phyloP scores from a whole-genome alignment of 1,284 basidiomycete genomes.

The Leccinum variabile region DNA sequence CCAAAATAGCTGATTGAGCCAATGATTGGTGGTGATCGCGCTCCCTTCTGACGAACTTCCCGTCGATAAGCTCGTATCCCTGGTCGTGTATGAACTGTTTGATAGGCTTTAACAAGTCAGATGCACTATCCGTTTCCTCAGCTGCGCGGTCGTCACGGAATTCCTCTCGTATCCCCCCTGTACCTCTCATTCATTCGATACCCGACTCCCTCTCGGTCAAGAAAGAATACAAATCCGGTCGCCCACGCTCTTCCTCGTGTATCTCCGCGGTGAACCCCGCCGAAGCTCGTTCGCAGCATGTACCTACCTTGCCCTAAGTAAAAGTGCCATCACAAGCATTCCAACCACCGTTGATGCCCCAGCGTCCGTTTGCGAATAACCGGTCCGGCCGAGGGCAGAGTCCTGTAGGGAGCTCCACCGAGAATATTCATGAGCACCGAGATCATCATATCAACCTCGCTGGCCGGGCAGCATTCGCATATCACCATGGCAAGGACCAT shows the following conservation, averaged over 20 bases:
- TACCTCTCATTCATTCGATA: slow-evolving; percentile 35
- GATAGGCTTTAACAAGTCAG: slow-evolving; percentile 74
- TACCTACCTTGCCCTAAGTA: slow-evolving; percentile 11
- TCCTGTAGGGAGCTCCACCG: slow-evolving; percentile 71
- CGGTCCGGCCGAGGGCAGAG: slow-evolving; percentile 49
- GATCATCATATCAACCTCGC: slow-evolving; percentile 81
- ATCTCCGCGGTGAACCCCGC: slow-evolving; percentile 11
- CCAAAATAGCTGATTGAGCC: slow-evolving; percentile 99
- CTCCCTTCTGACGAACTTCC: slow-evolving; percentile 93
- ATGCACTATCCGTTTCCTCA: slow-evolving; percentile 27
- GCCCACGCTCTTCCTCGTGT: slow-evolving; percentile 19
- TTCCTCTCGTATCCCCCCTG: slow-evolving; percentile 29
- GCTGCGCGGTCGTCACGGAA: slow-evolving; percentile 23
- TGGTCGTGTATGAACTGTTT: slow-evolving; percentile 84
- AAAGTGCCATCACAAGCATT: slow-evolving; percentile 12
- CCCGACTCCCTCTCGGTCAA: slow-evolving; percentile 36
- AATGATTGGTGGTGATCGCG: slow-evolving; percentile 95
- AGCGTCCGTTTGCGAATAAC: slow-evolving; percentile 49
- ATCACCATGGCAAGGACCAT: slow-evolving; percentile 81
- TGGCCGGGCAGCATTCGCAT: slow-evolving; percentile 78
- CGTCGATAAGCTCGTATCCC: slow-evolving; percentile 88
- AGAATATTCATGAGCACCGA: slow-evolving; percentile 83
- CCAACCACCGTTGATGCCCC: slow-evolving; percentile 27
- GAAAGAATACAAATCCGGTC: slow-evolving; percentile 21
- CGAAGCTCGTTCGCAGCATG: slow-evolving; percentile 15